Evolutionary conservation across 2,329 filamentous ascomycete species (phyloP).

Genomic region (Ophiosphaerella narmari): DNA sequence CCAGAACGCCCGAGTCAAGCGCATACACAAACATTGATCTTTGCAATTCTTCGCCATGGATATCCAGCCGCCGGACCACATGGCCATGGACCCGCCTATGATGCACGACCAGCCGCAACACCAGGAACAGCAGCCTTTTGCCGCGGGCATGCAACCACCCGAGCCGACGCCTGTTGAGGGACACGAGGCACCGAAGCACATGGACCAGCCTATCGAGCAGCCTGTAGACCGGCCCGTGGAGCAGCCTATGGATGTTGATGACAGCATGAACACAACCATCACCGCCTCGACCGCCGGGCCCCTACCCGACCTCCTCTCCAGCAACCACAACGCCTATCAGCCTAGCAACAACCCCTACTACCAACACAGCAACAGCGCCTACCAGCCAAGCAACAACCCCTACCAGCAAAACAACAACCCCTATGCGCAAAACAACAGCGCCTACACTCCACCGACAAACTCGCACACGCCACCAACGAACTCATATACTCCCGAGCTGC

Average conservation of each 20-base stretch:
- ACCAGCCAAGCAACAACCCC: constrained; percentile 5
- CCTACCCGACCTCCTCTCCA: constrained; percentile 44
- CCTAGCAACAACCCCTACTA: not conserved
- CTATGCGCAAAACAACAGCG: constrained; percentile 24
- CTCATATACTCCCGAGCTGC: constrained; percentile 50
- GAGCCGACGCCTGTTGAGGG: constrained; percentile 17
- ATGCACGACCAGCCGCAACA: not conserved
- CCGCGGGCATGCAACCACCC: constrained; percentile 4
- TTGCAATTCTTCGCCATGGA: constrained; percentile 19
- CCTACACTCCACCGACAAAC: constrained; percentile 49
- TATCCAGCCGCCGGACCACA: constrained; percentile 22
- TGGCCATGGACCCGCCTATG: not conserved
- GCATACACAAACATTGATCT: constrained; percentile 11
- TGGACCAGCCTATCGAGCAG: constrained; percentile 44
- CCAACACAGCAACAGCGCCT: not conserved
- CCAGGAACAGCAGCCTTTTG: not conserved
- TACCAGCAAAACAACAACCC: not conserved
- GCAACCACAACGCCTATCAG: not conserved
- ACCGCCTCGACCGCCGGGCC: constrained; percentile 46
- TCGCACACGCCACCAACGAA: not conserved
- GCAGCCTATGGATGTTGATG: constrained; percentile 48
- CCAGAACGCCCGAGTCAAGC: constrained; percentile 15
- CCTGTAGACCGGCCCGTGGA: too few relatives aligned
- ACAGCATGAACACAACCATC: constrained; percentile 55
- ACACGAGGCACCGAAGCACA: constrained; percentile 38